Evolutionary conservation across 2,329 filamentous ascomycete species (phyloP), one percentile per base, ranked within the genome.

Genomic region (Ophiocordyceps unilateralis): DNA sequence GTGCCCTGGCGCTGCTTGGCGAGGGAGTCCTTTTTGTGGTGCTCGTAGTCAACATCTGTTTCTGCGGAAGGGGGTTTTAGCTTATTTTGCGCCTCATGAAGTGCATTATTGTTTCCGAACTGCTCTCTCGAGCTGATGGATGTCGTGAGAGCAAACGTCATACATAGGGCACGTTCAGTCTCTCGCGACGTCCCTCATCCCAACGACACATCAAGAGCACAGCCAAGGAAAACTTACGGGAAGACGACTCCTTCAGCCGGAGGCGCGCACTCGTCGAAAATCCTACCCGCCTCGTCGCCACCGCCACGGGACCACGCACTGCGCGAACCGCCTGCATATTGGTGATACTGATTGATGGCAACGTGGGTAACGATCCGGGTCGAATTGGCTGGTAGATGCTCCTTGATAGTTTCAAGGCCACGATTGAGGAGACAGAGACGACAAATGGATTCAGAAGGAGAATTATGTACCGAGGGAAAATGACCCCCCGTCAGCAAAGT

Each of bases 1-100:
- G 75, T 70, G 47, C 83, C 83, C 34, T 71, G 62, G 58, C 80
- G 76, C 46, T 84, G 72, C 67, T 88, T 87, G 49, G 69, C 46
- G 38, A 81, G 62, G 21, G 68, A 67, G 53, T 79, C 74, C 44
- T 70, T 59, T 63, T 80, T 78, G 63, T 78, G 74, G 55, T 64
- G 70, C 47, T 78, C 71, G 52, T 64, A 61, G 49, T 69, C 62
- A 14, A 60, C 50, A 38, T 62, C 53, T 41, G 56, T 60, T 48
- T 58, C 55, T 63, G 40, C 17, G 19, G 8, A 38, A 36, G 12
- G 17, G 12, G 24, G 37, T 14, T 5, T 28, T 28, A 28, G 26
- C 14, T 12, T 5, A 23, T n/a, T n/a, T n/a, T n/a, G n/a, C n/a
- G n/a, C n/a, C n/a, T n/a, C n/a, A n/a, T n/a, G n/a, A n/a, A n/a